phyloP scores from a whole-genome alignment of 2,329 filamentous ascomycete genomes.

The Phoma herbarum region DNA sequence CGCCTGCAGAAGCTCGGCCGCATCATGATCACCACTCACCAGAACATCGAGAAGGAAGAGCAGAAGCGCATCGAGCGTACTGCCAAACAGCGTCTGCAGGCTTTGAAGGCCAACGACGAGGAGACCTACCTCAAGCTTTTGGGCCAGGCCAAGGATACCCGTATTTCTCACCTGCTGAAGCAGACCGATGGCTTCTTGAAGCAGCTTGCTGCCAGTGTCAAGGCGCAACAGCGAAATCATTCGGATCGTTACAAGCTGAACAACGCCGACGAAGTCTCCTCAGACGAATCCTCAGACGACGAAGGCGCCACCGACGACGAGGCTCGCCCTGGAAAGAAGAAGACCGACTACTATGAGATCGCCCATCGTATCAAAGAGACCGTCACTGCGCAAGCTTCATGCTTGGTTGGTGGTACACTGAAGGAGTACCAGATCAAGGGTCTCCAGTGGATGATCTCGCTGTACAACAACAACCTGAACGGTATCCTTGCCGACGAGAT shows the following conservation, averaged over 20 bases:
- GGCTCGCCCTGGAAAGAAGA: constrained; percentile 71
- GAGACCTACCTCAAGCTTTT: constrained; percentile 98
- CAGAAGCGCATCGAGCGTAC: constrained; percentile 98
- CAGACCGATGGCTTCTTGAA: constrained; percentile 98
- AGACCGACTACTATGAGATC: constrained; percentile 99
- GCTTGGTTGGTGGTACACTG: constrained; percentile 88
- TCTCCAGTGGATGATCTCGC: constrained; percentile 98
- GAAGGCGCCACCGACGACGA: constrained; percentile 73
- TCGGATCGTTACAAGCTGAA: constrained; percentile 80
- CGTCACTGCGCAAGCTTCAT: constrained; percentile 80
- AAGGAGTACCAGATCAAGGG: constrained; percentile 99
- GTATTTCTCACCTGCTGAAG: constrained; percentile 95
- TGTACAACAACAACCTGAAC: constrained; percentile 99
- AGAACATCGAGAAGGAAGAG: constrained; percentile 98
- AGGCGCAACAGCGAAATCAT: constrained; percentile 87
- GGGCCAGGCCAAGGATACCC: constrained; percentile 98
- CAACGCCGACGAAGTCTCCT: constrained; percentile 57
- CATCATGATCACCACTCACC: constrained; percentile 88
- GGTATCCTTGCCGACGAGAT: constrained; percentile 99
- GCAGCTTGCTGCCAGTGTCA: constrained; percentile 93
- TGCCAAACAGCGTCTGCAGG: constrained; percentile 98
- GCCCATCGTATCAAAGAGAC: constrained; percentile 96
- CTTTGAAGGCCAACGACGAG: constrained; percentile 98
- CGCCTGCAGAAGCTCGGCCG: constrained; percentile 88
- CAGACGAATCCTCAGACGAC: constrained; percentile 62